Percentiles rank a stretch among this genome's conserved stretches.
Evolutionary conservation across 345 rosid species (phyloP).

Genomic region (Luvunga scandens): DNA sequence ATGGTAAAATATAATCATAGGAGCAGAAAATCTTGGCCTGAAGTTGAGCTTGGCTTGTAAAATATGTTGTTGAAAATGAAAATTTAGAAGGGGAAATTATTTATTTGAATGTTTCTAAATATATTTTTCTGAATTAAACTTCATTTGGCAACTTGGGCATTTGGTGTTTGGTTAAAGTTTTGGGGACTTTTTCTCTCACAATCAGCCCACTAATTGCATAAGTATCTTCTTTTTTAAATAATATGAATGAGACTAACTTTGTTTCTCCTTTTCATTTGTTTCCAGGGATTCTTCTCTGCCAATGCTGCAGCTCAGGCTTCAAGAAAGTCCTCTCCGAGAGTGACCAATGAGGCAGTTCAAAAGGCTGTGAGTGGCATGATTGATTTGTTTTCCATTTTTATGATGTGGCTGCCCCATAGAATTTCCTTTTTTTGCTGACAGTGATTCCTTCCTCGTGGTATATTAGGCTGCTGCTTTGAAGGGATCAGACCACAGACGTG

Average conservation of each 20-base stretch:
- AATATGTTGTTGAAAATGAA: background rate
- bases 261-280: constrained; percentile 13
- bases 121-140: background rate
- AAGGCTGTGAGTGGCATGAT: constrained; percentile 68
- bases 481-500: constrained; percentile 88
- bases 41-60: background rate
- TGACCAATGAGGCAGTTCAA: constrained; percentile 88
- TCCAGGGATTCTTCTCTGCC: constrained; percentile 74
- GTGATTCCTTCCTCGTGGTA: constrained; percentile 16
- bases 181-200: background rate
- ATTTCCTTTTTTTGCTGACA: background rate
- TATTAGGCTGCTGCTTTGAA: constrained; percentile 92
- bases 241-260: background rate
- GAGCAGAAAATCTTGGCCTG: background rate
- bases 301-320: constrained; percentile 86
- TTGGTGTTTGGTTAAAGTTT: background rate
- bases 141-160: background rate
- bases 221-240: background rate
- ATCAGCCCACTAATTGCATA: background rate
- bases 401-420: background rate
- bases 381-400: background rate
- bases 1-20: background rate
- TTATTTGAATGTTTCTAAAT: background rate
- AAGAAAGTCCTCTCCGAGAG: constrained; percentile 87
- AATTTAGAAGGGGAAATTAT: background rate